A percentile compares a stretch with the other conserved stretches of the same genome.
Conservation (phyloP, 2,329 filamentous ascomycete species). For the Aureobasidium sp. region DNA sequence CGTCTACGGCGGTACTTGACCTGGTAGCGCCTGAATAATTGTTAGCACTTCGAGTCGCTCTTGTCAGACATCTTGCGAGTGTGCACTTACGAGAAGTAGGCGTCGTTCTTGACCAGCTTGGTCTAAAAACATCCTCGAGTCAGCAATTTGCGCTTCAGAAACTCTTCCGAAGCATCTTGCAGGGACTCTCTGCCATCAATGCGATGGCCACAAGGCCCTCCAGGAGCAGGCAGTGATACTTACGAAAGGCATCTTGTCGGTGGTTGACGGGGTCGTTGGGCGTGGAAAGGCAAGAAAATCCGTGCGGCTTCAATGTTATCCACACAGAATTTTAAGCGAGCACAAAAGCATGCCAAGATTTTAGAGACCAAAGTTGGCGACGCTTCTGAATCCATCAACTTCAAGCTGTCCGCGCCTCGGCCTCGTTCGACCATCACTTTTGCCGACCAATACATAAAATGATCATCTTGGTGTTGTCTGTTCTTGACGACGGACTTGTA, state of each 20-base stretch:
- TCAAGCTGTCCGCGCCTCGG: not conserved
- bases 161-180: conserved; percentile 95
- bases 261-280: conserved; percentile 15
- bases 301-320: conserved; percentile 2
- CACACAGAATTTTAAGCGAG: conserved; percentile 8
- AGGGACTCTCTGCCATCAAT: conserved; percentile 55
- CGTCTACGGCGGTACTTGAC: conserved; percentile 99
- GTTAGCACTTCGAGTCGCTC: conserved; percentile 1
- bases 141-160: conserved; percentile 99
- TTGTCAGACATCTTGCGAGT: not conserved
- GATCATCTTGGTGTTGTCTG: no score
- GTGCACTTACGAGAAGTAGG: conserved; percentile 87
- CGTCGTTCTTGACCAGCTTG: conserved; percentile 95
- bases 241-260: conserved; percentile 42
- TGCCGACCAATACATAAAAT: no score
- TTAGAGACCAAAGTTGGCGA: conserved; percentile 1
- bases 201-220: not conserved
- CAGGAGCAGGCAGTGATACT: conserved; percentile 27
- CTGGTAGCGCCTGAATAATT: conserved; percentile 71
- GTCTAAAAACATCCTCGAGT: conserved; percentile 73
- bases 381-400: not conserved
- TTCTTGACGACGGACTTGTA: no score
- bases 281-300: not conserved
- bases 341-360: conserved; percentile 2
- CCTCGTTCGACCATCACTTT: not conserved